Evolutionary conservation across 208 protist genomes (phyloP).

Genomic region (Leishmania aethiopica): DNA sequence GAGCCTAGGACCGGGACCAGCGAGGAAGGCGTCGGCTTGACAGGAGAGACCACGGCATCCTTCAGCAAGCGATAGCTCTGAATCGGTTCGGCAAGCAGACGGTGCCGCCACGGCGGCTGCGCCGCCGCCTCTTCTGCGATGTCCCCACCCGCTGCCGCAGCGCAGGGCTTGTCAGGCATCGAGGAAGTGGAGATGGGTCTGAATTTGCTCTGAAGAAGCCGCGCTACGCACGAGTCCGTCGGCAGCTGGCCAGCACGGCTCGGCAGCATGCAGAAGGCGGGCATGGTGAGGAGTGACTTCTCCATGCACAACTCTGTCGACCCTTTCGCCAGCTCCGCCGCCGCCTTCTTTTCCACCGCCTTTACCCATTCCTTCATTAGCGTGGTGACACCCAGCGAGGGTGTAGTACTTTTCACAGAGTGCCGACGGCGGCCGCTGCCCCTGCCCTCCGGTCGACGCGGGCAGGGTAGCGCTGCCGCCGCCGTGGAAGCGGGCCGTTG

Average conservation of each 20-base stretch:
- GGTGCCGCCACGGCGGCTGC: not conserved
- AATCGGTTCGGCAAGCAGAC: conserved; percentile 42
- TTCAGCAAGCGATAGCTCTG: conserved; percentile 49
- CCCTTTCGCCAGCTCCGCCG: not conserved
- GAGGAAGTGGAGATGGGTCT: not conserved
- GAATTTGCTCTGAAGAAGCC: conserved; percentile 25
- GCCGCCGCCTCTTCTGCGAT: not conserved
- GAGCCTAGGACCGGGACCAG: conserved; percentile 3
- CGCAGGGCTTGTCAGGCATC: not conserved
- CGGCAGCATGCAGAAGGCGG: not conserved
- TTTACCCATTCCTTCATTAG: conserved; percentile 19
- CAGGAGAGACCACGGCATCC: conserved; percentile 17
- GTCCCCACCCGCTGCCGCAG: too few relatives aligned
- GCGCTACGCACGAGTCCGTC: conserved; percentile 11
- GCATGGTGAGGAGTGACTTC: conserved; percentile 4
- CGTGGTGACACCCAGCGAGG: not conserved
- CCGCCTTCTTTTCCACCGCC: not conserved
- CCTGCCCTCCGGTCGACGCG: not conserved
- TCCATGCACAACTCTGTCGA: not conserved
- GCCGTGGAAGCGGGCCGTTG: not conserved
- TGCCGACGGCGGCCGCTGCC: not conserved
- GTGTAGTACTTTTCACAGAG: not conserved
- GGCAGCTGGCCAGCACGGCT: not conserved
- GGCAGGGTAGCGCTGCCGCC: not conserved
- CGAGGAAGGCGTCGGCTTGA: not conserved